Evolutionary conservation across 2,329 filamentous ascomycete genomes (phyloP).

Genomic region (Apiospora saccharicola): DNA sequence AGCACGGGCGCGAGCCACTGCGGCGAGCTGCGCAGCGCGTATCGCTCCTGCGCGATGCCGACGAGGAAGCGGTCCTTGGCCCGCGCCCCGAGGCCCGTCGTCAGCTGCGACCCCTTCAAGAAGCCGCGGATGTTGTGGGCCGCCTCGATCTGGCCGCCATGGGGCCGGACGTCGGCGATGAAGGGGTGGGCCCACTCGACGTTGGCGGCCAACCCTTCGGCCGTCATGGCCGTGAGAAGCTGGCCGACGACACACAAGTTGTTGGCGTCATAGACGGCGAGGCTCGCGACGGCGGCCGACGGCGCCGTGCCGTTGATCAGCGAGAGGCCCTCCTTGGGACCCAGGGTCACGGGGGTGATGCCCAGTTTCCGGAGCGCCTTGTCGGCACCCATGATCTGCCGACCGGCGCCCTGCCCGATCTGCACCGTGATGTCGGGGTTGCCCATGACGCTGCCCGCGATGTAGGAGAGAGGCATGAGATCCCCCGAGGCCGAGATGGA

Average conservation of each 20-base stretch:
- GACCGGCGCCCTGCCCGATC: slow-evolving; percentile 27
- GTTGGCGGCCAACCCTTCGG: slow-evolving; percentile 64
- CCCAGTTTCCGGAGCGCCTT: slow-evolving; percentile 46
- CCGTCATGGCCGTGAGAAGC: slow-evolving; percentile 65
- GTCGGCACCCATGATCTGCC: slow-evolving; percentile 36
- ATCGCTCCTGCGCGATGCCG: slow-evolving; percentile 67
- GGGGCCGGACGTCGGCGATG: slow-evolving; percentile 63
- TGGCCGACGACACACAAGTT: slow-evolving; percentile 62
- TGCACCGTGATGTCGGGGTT: slow-evolving; percentile 36
- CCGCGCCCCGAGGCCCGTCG: slow-evolving; percentile 41
- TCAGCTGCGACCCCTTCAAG: slow-evolving; percentile 56
- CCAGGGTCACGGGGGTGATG: slow-evolving; percentile 48
- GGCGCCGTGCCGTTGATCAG: slow-evolving; percentile 57
- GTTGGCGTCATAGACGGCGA: slow-evolving; percentile 60
- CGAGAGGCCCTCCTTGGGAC: slow-evolving; percentile 55
- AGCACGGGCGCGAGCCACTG: slow-evolving; percentile 75
- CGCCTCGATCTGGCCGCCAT: slow-evolving; percentile 66
- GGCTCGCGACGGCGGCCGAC: slow-evolving; percentile 49
- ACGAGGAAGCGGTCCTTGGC: slow-evolving; percentile 32
- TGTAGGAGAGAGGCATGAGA: slow-evolving; percentile 57
- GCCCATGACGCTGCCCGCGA: slow-evolving; percentile 47
- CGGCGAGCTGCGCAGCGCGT: slow-evolving; percentile 67
- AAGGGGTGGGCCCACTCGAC: slow-evolving; percentile 65
- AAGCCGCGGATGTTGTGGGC: slow-evolving; percentile 62
- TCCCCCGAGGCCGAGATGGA: slow-evolving; percentile 62